Evolutionary conservation across 495 filamentous ascomycete species (phyloP).

Genomic region (Daldinia decipiens): DNA sequence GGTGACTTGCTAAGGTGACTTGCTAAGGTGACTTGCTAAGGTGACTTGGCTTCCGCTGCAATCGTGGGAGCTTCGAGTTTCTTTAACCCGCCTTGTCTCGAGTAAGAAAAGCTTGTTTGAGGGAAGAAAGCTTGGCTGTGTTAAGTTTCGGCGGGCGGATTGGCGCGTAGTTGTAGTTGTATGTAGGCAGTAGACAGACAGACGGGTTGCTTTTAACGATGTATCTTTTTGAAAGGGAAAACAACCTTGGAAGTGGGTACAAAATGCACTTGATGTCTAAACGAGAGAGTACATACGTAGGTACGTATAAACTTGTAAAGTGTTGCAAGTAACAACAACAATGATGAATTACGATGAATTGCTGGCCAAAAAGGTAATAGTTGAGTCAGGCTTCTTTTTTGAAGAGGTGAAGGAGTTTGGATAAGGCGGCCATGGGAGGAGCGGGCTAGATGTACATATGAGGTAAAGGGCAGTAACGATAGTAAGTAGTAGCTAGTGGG

Average conservation of each 20-base stretch:
- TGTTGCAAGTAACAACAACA: slow-evolving; percentile 1
- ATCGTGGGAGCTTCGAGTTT: slow-evolving; percentile 5
- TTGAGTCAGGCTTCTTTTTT: slow-evolving; percentile 16
- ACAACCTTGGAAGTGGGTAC: slow-evolving; percentile 22
- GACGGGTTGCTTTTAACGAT: slow-evolving; percentile 11
- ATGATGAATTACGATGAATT: slow-evolving; percentile 5
- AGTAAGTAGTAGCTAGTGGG: neutral
- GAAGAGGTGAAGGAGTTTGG: slow-evolving; percentile 18
- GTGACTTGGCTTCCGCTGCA: slow-evolving; percentile 24
- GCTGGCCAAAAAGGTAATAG: slow-evolving; percentile 5
- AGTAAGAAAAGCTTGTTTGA: neutral
- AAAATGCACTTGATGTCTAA: slow-evolving; percentile 8
- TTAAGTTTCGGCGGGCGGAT: slow-evolving; percentile 26
- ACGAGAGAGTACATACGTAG: slow-evolving; percentile 12
- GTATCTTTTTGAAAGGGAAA: slow-evolving; percentile 5
- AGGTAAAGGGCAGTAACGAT: slow-evolving; percentile 29
- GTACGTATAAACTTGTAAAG: neutral
- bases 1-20: neutral
- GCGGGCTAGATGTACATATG: slow-evolving; percentile 41
- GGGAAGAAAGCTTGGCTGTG: slow-evolving; percentile 30
- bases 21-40: no score
- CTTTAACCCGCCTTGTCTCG: slow-evolving; percentile 6
- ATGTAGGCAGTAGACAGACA: no score
- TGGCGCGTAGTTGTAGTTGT: slow-evolving; percentile 8
- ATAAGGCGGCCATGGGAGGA: slow-evolving; percentile 36